These are phyloP conservation scores for Elaeis oleifera DNA, from an alignment of 202 grass and related monocot genomes.

Conservation along the genomic window DNA sequence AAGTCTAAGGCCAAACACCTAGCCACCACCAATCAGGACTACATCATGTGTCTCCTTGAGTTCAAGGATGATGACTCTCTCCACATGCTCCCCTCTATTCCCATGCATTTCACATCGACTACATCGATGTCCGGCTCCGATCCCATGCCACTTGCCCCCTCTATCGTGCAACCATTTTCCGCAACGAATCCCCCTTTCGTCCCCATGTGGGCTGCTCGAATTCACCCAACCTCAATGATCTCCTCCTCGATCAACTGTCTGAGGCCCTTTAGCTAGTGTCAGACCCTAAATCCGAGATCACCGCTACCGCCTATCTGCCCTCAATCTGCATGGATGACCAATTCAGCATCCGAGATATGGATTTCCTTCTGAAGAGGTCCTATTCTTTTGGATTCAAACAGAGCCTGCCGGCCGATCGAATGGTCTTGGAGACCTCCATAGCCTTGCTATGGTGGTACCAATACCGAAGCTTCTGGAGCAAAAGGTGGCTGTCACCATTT, in stretches of 20 bases:
- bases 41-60: too few species aligned
- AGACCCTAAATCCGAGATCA: slow-evolving; percentile 31
- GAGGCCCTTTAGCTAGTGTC: background rate
- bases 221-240: slow-evolving; percentile 63
- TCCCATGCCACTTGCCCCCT: slow-evolving; percentile 82
- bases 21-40: too few species aligned
- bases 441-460: slow-evolving; percentile 53
- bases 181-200: slow-evolving; percentile 34
- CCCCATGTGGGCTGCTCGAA: slow-evolving; percentile 39
- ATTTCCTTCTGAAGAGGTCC: slow-evolving; percentile 69
- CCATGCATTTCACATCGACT: slow-evolving; percentile 92
- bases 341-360: slow-evolving; percentile 15
- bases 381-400: slow-evolving; percentile 87
- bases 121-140: slow-evolving; percentile 85
- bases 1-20: too few species aligned
- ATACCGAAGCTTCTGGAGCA: slow-evolving; percentile 79
- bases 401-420: slow-evolving; percentile 36
- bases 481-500: slow-evolving; percentile 80
- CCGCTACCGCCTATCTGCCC: background rate
- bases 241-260: slow-evolving; percentile 51
- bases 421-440: slow-evolving; percentile 46
- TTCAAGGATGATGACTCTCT: too few species aligned
- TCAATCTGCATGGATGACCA: slow-evolving; percentile 31
- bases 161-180: slow-evolving; percentile 57
- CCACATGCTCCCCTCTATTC: slow-evolving; percentile 37